These are phyloP conservation scores for Wickerhamiella kurtzmanii DNA, from an alignment of 805 yeast genomes.

Conservation along the genomic window DNA sequence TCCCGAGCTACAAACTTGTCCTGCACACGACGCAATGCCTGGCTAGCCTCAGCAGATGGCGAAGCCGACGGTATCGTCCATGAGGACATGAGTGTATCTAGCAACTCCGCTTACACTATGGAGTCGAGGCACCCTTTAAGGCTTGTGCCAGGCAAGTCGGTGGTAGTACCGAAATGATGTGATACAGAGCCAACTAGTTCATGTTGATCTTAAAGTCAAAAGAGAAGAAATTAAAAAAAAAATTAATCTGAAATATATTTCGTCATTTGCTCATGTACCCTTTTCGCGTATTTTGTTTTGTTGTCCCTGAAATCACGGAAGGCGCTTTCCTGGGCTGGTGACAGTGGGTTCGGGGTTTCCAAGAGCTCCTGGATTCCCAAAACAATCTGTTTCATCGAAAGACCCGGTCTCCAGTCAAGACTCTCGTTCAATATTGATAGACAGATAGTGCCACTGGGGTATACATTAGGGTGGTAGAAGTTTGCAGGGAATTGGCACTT, in stretches of 20 bases:
- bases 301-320: conserved; percentile 52
- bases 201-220: too few relatives aligned
- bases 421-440: conserved; percentile 84
- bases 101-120: too few relatives aligned
- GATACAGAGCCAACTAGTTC: too few relatives aligned
- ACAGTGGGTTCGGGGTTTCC: conserved; percentile 80
- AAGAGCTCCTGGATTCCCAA: conserved; percentile 86
- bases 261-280: conserved; percentile 69
- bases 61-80: not conserved
- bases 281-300: conserved; percentile 52
- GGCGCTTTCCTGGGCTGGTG: conserved; percentile 97
- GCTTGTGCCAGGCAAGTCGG: too few relatives aligned
- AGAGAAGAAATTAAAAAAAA: too few relatives aligned
- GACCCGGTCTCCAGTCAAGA: conserved; percentile 97
- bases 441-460: conserved; percentile 95
- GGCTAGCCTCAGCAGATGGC: conserved; percentile 1
- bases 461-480: conserved; percentile 93
- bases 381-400: conserved; percentile 76
- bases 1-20: conserved; percentile 1
- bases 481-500: conserved; percentile 79
- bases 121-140: too few relatives aligned
- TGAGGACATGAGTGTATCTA: not conserved
- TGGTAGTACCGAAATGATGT: too few relatives aligned
- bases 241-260: conserved; percentile 30
- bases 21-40: conserved; percentile 1